A percentile compares a stretch with the other conserved stretches of the same genome.
Conservation (phyloP, 805 yeast genomes). For the Yamadazyma insecticola region DNA sequence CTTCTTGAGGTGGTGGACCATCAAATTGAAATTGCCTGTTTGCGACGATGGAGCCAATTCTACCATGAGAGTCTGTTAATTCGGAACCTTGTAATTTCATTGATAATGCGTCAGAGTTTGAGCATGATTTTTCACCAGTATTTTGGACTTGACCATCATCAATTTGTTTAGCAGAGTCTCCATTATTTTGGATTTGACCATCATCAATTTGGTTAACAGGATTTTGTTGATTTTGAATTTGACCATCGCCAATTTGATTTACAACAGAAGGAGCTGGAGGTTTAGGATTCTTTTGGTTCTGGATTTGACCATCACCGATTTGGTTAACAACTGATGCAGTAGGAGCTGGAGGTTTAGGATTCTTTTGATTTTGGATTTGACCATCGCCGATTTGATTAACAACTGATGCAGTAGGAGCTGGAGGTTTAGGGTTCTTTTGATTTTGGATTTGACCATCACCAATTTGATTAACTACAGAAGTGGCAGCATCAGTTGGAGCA, state of each 20-base stretch:
- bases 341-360: conserved; percentile 22
- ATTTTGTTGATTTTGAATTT: conserved; percentile 21
- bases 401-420: conserved; percentile 30
- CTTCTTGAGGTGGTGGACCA: conserved; percentile 82
- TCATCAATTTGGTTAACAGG: conserved; percentile 23
- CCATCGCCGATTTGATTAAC: conserved; percentile 41
- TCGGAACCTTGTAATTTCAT: conserved; percentile 17
- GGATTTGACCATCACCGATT: conserved; percentile 39
- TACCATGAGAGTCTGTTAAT: conserved; percentile 34
- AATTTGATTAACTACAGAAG: conserved; percentile 31
- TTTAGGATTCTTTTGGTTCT: conserved; percentile 38
- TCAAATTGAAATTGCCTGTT: conserved; percentile 74
- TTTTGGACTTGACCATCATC: conserved; percentile 31
- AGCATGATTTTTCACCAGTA: conserved; percentile 20
- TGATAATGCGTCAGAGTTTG: conserved; percentile 12
- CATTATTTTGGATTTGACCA: conserved; percentile 27
- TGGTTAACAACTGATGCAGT: conserved; percentile 28
- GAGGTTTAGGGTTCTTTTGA: conserved; percentile 39
- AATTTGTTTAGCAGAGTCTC: conserved; percentile 18
- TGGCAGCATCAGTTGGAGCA: conserved; percentile 24
- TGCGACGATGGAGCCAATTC: conserved; percentile 44
- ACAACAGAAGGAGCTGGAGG: conserved; percentile 17
- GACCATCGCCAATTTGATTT: conserved; percentile 34
- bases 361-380: conserved; percentile 44
- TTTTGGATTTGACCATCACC: conserved; percentile 46